phyloP scores from a whole-genome alignment of 352 stramenopile genomes.

The Pythium sukuiense region DNA sequence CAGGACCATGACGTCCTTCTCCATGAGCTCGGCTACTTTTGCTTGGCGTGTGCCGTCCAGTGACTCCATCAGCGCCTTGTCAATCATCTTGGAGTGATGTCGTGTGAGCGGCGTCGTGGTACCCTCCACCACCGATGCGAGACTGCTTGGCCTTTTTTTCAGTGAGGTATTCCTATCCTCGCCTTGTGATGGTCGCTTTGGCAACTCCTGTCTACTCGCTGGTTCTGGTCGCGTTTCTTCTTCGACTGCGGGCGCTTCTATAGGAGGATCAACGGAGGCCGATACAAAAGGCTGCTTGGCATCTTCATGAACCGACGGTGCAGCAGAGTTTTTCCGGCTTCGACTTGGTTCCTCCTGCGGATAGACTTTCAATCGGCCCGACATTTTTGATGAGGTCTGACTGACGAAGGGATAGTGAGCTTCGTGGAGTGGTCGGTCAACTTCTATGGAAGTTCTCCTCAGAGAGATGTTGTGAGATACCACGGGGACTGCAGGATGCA shows the following conservation, averaged over 20 bases:
- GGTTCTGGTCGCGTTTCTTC: not conserved
- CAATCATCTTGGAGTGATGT: slow-evolving; percentile 39
- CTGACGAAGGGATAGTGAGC: not conserved
- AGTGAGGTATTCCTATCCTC: not conserved
- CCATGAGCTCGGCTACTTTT: slow-evolving; percentile 52
- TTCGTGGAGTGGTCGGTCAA: not conserved
- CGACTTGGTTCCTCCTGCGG: not conserved
- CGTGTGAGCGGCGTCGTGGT: slow-evolving; percentile 26
- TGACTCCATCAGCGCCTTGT: slow-evolving; percentile 36
- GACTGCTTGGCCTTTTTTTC: slow-evolving; percentile 27
- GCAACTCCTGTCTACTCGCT: not conserved
- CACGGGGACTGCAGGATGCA: not conserved
- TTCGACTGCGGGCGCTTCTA: not conserved
- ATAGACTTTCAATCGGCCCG: slow-evolving; percentile 5
- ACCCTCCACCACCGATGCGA: slow-evolving; percentile 32
- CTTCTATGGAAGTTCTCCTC: not conserved
- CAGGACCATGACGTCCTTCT: slow-evolving; percentile 62
- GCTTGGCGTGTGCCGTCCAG: slow-evolving; percentile 39
- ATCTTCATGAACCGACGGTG: not conserved
- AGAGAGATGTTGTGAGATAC: not conserved
- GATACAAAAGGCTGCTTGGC: not conserved
- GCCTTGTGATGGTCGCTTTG: not conserved
- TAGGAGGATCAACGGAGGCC: not conserved
- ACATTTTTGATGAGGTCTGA: not conserved
- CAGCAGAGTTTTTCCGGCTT: not conserved